A percentile compares a stretch with the other conserved stretches of the same genome.
Conservation (phyloP, 169 alveolate species). For the Plasmodium blacklocki region DNA sequence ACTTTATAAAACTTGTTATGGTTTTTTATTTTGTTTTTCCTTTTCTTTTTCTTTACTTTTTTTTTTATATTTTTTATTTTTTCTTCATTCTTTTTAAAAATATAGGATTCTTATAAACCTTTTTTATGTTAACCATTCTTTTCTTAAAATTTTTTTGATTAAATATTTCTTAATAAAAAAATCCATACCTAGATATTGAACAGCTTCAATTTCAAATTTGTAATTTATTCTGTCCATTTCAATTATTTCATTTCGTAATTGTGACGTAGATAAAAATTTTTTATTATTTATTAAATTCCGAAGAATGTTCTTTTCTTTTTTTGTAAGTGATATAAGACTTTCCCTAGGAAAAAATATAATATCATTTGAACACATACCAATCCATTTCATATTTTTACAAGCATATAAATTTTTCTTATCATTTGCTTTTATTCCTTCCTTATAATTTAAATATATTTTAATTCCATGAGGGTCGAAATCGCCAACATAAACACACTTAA, state of each 20-base stretch:
- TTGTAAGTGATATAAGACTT: conserved; percentile 45
- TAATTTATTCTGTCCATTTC: conserved; percentile 37
- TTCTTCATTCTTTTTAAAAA: background rate
- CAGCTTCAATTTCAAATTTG: conserved; percentile 79
- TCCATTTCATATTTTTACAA: conserved; percentile 69
- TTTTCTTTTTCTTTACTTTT: no score
- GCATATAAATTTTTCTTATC: conserved; percentile 27
- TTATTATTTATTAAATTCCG: conserved; percentile 55
- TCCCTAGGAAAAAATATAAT: conserved; percentile 48
- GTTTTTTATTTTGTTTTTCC: no score
- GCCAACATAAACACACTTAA: conserved; percentile 77
- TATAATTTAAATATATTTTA: conserved; percentile 74
- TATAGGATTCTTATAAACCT: background rate
- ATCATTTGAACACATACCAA: conserved; percentile 76
- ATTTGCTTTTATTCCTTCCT: conserved; percentile 17
- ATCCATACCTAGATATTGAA: conserved; percentile 65
- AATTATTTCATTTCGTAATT: conserved; percentile 14
- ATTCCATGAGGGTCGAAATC: conserved; percentile 83
- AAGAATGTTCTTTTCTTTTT: conserved; percentile 61
- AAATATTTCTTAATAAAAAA: conserved; percentile 49
- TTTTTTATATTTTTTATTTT: no score
- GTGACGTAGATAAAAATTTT: conserved; percentile 19
- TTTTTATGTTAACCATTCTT: conserved; percentile 29
- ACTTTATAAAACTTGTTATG: no score
- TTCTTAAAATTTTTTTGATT: conserved; percentile 23